Conservation (phyloP, 1,284 basidiomycete species). For the Laetiporus sulphureus region DNA sequence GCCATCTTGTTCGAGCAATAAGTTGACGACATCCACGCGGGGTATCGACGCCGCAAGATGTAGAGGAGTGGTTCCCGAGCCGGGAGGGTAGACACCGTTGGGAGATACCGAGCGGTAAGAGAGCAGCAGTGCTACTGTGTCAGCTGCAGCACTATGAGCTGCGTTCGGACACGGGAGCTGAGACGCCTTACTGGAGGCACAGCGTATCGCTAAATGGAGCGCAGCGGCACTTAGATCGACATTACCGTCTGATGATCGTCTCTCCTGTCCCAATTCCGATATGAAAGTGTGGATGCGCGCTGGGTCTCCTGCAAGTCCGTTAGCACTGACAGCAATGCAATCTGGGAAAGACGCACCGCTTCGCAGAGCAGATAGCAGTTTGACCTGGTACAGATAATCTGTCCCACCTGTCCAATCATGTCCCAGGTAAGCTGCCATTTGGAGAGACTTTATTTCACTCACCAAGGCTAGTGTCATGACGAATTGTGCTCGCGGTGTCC, state of each 20-base stretch:
- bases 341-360: constrained; percentile 33
- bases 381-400: constrained; percentile 74
- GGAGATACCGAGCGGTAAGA: constrained; percentile 74
- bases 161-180: neutral
- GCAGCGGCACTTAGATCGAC: constrained; percentile 66
- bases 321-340: neutral
- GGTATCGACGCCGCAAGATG: constrained; percentile 85
- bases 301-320: constrained; percentile 50
- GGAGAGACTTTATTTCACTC: neutral
- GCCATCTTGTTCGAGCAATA: constrained; percentile 70
- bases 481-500: no score
- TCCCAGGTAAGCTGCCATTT: neutral
- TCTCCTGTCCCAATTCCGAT: constrained; percentile 65
- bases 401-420: constrained; percentile 2
- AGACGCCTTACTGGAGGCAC: constrained; percentile 62
- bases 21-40: constrained; percentile 68
- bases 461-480: no score
- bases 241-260: constrained; percentile 38
- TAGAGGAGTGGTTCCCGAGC: constrained; percentile 74
- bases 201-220: constrained; percentile 82
- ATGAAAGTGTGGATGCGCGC: constrained; percentile 79
- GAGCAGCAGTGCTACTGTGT: constrained; percentile 65
- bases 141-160: constrained; percentile 30
- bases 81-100: constrained; percentile 63
- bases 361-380: constrained; percentile 74